Evolutionary conservation across 169 alveolate species (phyloP), one percentile per base, ranked within the genome.

Genomic region (Cryptosporidium andersoni): DNA sequence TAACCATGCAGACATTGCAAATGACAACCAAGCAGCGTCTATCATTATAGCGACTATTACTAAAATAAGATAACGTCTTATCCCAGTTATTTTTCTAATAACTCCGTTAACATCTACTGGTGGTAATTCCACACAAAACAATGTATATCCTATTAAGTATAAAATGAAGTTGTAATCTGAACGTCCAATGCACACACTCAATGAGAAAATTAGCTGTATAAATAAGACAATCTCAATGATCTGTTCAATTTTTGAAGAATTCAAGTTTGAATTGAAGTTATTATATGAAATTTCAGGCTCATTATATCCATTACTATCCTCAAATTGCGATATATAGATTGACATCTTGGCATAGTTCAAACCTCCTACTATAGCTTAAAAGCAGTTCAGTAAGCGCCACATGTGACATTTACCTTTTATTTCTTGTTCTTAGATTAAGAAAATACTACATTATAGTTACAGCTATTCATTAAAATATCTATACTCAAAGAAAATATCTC

Each of bases 51-150:
- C 85, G 5, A 74, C 11, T 34, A 74, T 34, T 5, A 74, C 36
- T 36, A 74, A 25, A 25, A 74, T 74, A 11, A 74, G 39, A 34
- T 55, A 74, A 4, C 85, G 56, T 60, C 85, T 74, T 6, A 74
- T 74, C 25, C 85, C 85, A 6, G 85, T 74, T 47, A 74, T 74
- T 47, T 74, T 74, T 55, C 85, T 74, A 34, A 74, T 74, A 37
- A 74, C 6, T 56, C 74, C 66, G 16, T 74, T 74, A 7, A 74
- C 67, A 48, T 74, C 85, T 45, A 74, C 14, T 39, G 85, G 85
- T 16, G 85, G 74, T 37, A 48, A 9, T 43, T 74, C 85, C 47
- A 62, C 85, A 45, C 85, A 74, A 56, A 74, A 74, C 47, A 74
- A 34, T 6, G 62, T 42, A 62, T 74, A 74, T 12, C 85, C 85